A percentile compares a stretch with the other conserved stretches of the same genome.
Conservation (phyloP, 2,329 filamentous ascomycete genomes). For the Huntiella moniliformis region DNA sequence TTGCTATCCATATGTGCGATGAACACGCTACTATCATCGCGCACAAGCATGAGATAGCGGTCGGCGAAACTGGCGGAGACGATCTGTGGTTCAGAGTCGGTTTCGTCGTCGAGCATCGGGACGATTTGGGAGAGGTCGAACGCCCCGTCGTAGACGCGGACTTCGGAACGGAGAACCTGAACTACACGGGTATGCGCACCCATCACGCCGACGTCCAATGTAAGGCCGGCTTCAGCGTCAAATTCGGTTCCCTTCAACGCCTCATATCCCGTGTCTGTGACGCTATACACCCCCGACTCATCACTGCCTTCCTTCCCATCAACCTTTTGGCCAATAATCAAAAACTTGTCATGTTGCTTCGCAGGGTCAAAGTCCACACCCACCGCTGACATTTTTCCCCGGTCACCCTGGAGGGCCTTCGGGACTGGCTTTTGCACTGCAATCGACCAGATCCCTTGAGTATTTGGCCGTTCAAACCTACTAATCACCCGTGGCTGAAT, state of each 20-base stretch:
- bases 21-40: constrained; percentile 66
- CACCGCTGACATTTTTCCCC: constrained; percentile 29
- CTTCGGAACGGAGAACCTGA: constrained; percentile 70
- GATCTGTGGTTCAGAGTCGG: constrained; percentile 59
- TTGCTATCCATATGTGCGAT: constrained; percentile 58
- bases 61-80: constrained; percentile 70
- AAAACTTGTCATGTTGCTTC: constrained; percentile 54
- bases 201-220: constrained; percentile 69
- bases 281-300: constrained; percentile 57
- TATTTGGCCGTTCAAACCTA: constrained; percentile 52
- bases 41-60: constrained; percentile 64
- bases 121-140: constrained; percentile 79
- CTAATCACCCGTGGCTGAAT: constrained; percentile 56
- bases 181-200: constrained; percentile 66
- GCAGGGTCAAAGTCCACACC: constrained; percentile 33
- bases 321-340: constrained; percentile 54
- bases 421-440: constrained; percentile 47
- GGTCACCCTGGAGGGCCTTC: constrained; percentile 30
- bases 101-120: constrained; percentile 81
- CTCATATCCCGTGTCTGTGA: constrained; percentile 57
- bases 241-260: constrained; percentile 72
- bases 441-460: constrained; percentile 66
- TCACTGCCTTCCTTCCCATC: constrained; percentile 46
- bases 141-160: constrained; percentile 80
- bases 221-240: constrained; percentile 71